These are phyloP conservation scores for Zymoseptoria pseudotritici DNA, from an alignment of 2,329 filamentous ascomycete species.

Conservation along the genomic window DNA sequence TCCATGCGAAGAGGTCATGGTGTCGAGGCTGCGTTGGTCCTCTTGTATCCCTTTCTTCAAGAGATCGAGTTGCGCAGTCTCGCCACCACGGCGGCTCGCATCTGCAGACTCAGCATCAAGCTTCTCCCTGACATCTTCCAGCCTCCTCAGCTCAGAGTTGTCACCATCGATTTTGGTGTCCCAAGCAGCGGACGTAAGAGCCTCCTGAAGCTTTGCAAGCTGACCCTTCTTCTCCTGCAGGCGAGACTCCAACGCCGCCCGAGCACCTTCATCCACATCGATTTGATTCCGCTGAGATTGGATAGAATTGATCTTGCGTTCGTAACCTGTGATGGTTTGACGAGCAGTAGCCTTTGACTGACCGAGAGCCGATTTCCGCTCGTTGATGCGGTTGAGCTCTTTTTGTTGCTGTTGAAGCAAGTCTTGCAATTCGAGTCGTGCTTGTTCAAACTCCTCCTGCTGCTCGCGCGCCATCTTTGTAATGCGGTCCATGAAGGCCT, in stretches of 20 bases:
- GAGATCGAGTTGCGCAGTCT: constrained; percentile 76
- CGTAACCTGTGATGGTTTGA: constrained; percentile 65
- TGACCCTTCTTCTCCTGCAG: constrained; percentile 60
- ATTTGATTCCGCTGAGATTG: constrained; percentile 66
- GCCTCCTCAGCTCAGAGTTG: constrained; percentile 55
- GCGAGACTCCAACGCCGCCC: constrained; percentile 67
- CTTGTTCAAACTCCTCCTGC: constrained; percentile 65
- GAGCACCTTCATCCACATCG: constrained; percentile 75
- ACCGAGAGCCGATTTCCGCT: constrained; percentile 61
- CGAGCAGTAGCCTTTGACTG: constrained; percentile 69
- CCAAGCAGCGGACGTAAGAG: constrained; percentile 57
- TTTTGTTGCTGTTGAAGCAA: constrained; percentile 67
- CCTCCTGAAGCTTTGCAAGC: constrained; percentile 55
- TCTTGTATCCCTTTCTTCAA: constrained; percentile 73
- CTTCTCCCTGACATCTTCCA: constrained; percentile 65
- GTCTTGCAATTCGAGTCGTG: constrained; percentile 64
- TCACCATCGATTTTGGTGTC: constrained; percentile 63
- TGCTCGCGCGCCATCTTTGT: constrained; percentile 70
- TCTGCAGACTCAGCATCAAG: constrained; percentile 76
- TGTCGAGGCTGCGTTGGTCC: constrained; percentile 66
- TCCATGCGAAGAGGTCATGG: constrained; percentile 66
- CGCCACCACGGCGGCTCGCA: constrained; percentile 70
- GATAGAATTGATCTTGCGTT: constrained; percentile 58
- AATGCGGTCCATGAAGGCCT: constrained; percentile 70
- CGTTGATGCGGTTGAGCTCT: constrained; percentile 64